Evolutionary conservation across 768 basidiomycete species (phyloP), one percentile per base, ranked within the genome.

Genomic region (Hirschioporus abietinus): DNA sequence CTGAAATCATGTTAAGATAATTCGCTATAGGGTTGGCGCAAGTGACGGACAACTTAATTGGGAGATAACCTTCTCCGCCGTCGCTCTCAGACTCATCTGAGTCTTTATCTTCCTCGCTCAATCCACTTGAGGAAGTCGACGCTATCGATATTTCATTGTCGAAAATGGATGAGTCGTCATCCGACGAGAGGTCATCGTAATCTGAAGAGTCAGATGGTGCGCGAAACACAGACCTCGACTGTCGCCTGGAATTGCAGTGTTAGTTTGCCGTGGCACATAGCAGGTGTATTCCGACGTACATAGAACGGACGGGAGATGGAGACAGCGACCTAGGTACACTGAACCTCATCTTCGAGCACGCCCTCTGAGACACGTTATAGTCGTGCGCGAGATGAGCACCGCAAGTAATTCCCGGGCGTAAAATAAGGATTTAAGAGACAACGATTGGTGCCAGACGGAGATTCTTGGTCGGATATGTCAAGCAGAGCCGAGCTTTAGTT

Each of bases 191-290:
- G 9, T 65, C 69, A 30, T 78, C 75, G 27, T 67, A 66, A n/a
- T 68, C 73, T 34, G 80, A 78, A 9, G 84, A 86, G 66, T 85
- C 84, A 6, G 83, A 81, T 34, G 81, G 81, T 5, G 86, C 73
- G 18, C 85, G 86, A 70, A 85, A 88, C 7, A 84, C 84, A 17
- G 84, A 86, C 4, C 78, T 76, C 36, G 79, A 75, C n/a, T 82
- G 75, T 8, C 27, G 60, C 27, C 59, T 34, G 1, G 24, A 25
- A 15, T 30, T 2, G 61, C 30, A 6, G 5, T 6, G 1, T 10
- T 70, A 35, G 64, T 65, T 66, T 1, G 17, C 17, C 23, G n/a
- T 18, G 15, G 20, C 12, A 66, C 66, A 67, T 72, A 70, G 35
- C 71, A 73, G 8, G 1, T 58, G 30, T 30, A 25, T 66, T 58